Percentiles rank a stretch among this genome's conserved stretches.
Conservation (phyloP, 1,284 basidiomycete species). For the Trichosporon ovoides region DNA sequence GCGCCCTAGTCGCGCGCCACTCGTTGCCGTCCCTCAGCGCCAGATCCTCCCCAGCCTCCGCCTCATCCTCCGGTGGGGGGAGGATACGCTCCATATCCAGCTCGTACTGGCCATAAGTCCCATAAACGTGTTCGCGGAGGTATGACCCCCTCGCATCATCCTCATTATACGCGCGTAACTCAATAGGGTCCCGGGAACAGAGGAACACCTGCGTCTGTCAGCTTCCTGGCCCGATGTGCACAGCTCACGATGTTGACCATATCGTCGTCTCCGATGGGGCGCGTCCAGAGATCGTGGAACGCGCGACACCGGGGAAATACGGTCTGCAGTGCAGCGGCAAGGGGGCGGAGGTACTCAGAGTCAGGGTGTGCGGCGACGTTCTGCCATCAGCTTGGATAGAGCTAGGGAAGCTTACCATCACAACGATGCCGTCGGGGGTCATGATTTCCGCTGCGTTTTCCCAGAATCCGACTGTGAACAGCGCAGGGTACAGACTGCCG, state of each 20-base stretch:
- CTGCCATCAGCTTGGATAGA: constrained; percentile 42
- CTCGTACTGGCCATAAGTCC: constrained; percentile 31
- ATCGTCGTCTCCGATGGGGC: constrained; percentile 53
- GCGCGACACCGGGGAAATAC: constrained; percentile 70
- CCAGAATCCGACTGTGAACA: constrained; percentile 82
- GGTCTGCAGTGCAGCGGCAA: constrained; percentile 63
- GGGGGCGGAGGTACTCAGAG: constrained; percentile 60
- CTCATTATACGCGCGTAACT: constrained; percentile 57
- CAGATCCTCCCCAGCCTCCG: neutral
- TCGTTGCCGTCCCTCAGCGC: constrained; percentile 12
- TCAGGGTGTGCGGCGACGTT: constrained; percentile 66
- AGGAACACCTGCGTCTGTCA: constrained; percentile 20
- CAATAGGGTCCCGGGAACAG: constrained; percentile 50
- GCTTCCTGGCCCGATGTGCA: no score
- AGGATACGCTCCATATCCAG: constrained; percentile 30
- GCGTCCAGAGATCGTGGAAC: constrained; percentile 61
- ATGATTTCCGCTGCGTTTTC: constrained; percentile 60
- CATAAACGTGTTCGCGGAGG: constrained; percentile 33
- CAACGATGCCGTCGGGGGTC: constrained; percentile 67
- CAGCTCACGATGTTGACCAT: constrained; percentile 73
- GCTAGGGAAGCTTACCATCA: constrained; percentile 59
- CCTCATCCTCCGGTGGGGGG: no score
- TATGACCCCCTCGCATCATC: constrained; percentile 35
- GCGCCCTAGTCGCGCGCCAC: constrained; percentile 9
- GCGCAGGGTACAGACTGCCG: constrained; percentile 72